Percentiles rank a stretch among this genome's conserved stretches.
phyloP scores from a whole-genome alignment of 2,329 filamentous ascomycete species.

The Penicillium sp. region DNA sequence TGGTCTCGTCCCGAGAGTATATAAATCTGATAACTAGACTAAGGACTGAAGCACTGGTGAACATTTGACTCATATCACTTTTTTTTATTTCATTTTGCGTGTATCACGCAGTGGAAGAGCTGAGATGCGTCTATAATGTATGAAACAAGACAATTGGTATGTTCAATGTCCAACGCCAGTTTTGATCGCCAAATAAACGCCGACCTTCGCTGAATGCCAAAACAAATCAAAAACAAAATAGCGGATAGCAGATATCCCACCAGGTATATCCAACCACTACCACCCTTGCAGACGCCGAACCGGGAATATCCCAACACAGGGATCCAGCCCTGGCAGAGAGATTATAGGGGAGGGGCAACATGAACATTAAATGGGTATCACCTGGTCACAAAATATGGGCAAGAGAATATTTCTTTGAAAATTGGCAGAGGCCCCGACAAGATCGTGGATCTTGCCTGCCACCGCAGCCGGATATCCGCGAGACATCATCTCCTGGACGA shows the following conservation, averaged over 20 bases:
- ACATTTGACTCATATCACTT: slow-evolving; percentile 16
- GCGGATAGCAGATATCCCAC: slow-evolving; percentile 11
- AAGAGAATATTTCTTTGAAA: slow-evolving; percentile 24
- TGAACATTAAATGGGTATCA: slow-evolving; percentile 11
- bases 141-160: slow-evolving; percentile 21
- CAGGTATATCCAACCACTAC: slow-evolving; percentile 22
- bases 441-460: slow-evolving; percentile 86
- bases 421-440: slow-evolving; percentile 57
- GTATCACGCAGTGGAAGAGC: slow-evolving; percentile 15
- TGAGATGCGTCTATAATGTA: slow-evolving; percentile 16
- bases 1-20: background rate
- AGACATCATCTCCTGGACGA: slow-evolving; percentile 85
- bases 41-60: background rate
- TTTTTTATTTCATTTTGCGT: slow-evolving; percentile 25
- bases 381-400: slow-evolving; percentile 4
- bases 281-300: slow-evolving; percentile 28
- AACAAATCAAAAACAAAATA: slow-evolving; percentile 8
- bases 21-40: background rate
- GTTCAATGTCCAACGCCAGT: slow-evolving; percentile 15
- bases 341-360: slow-evolving; percentile 20
- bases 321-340: slow-evolving; percentile 35
- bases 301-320: slow-evolving; percentile 29
- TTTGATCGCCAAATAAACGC: slow-evolving; percentile 22
- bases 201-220: slow-evolving; percentile 24
- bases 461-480: slow-evolving; percentile 90